Evolutionary conservation across 257 asterid species (phyloP).

Genomic region (Fraxinus cuspidata): DNA sequence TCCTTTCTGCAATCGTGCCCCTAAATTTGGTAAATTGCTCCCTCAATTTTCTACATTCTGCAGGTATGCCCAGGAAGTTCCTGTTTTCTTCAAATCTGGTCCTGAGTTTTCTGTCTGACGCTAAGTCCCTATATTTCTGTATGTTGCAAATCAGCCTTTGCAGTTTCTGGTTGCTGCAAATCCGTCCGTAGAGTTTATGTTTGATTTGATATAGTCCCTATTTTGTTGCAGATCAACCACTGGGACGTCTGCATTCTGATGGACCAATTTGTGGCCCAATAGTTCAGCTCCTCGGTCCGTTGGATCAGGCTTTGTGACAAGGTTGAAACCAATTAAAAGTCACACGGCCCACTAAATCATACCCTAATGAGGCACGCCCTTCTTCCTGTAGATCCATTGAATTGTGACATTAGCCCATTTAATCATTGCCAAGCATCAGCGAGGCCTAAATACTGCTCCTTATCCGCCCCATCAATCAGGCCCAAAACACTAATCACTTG

Average conservation of each 20-base stretch:
- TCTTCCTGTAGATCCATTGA: neutral
- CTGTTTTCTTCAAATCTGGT: no score
- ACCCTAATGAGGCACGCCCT: neutral
- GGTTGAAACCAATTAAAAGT: neutral
- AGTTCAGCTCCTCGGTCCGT: neutral
- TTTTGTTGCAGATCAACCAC: neutral
- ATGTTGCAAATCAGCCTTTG: no score
- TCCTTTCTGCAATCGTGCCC: no score
- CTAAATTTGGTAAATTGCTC: no score
- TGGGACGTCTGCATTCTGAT: neutral
- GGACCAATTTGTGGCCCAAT: neutral
- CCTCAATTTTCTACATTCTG: no score
- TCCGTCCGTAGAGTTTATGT: neutral
- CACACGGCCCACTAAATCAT: neutral
- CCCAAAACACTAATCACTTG: slow-evolving; percentile 12
- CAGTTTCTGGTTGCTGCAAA: neutral
- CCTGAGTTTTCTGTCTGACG: no score
- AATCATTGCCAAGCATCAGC: neutral
- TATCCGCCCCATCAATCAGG: no score
- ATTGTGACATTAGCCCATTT: neutral
- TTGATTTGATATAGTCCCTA: no score
- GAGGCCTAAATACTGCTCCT: neutral
- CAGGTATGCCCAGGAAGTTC: no score
- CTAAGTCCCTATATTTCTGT: neutral
- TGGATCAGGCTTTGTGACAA: no score